Evolutionary conservation across 208 protist genomes (phyloP).

Genomic region (Phytomonas serpens): DNA sequence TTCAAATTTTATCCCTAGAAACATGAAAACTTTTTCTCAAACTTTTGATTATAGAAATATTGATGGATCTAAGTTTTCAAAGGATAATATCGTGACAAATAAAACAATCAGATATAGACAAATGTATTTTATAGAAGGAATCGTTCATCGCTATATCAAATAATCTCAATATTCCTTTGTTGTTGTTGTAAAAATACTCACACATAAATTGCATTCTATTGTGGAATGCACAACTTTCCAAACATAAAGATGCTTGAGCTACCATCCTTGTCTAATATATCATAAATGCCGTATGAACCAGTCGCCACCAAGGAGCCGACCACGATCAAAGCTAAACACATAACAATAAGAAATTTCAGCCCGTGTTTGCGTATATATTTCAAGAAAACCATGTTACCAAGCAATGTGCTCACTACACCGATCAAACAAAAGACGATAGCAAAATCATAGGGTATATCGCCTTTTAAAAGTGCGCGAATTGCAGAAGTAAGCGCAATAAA

Average conservation of each 20-base stretch:
- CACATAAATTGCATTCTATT: not conserved
- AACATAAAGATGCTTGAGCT: not conserved
- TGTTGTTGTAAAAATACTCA: not conserved
- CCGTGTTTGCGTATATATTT: slow-evolving; percentile 58
- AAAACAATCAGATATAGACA: not conserved
- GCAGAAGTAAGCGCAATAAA: slow-evolving; percentile 71
- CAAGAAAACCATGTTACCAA: slow-evolving; percentile 73
- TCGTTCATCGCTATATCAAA: too few relatives aligned
- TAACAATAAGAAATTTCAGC: slow-evolving; percentile 55
- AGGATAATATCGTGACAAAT: not conserved
- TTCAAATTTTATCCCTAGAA: not conserved
- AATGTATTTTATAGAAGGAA: not conserved
- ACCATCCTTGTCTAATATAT: slow-evolving; percentile 24
- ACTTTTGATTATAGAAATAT: not conserved
- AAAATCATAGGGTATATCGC: slow-evolving; percentile 48
- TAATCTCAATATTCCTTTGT: not conserved
- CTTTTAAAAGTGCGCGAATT: slow-evolving; percentile 44
- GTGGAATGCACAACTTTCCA: not conserved
- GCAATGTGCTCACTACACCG: slow-evolving; percentile 41
- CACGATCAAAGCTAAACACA: slow-evolving; percentile 44
- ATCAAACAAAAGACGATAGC: slow-evolving; percentile 49
- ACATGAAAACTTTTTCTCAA: not conserved
- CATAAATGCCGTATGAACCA: slow-evolving; percentile 67
- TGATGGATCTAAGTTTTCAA: not conserved
- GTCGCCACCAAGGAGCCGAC: slow-evolving; percentile 61